Evolutionary conservation across 2,329 filamentous ascomycete genomes (phyloP).

Genomic region (Torrubiellomyces zombiae): DNA sequence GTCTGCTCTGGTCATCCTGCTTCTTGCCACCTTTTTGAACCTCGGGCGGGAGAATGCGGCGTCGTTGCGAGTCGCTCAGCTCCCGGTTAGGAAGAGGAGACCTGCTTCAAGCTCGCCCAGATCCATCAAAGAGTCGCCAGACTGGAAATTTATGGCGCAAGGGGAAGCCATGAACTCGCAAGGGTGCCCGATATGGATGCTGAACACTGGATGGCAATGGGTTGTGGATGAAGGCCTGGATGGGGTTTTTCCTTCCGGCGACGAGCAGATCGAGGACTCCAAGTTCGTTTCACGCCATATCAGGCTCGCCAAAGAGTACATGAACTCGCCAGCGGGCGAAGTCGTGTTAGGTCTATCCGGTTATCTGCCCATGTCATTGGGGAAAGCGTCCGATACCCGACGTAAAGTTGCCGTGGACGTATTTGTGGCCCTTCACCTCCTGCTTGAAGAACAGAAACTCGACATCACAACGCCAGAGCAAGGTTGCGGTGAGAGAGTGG

Average conservation of each 20-base stretch:
- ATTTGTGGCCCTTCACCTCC: constrained; percentile 63
- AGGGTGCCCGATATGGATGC: constrained; percentile 39
- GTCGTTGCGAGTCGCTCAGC: constrained; percentile 9
- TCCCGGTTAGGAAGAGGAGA: constrained; percentile 15
- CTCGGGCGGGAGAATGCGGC: constrained; percentile 26
- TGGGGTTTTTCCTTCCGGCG: constrained; percentile 11
- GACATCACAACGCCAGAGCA: constrained; percentile 37
- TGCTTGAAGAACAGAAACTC: constrained; percentile 82
- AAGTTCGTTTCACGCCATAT: constrained; percentile 36
- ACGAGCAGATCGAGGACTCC: constrained; percentile 9
- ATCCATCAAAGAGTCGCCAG: constrained; percentile 18
- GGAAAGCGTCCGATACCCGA: constrained; percentile 36
- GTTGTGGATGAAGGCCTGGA: constrained; percentile 38
- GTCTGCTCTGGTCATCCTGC: constrained; percentile 47
- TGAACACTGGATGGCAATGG: constrained; percentile 55
- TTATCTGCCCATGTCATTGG: constrained; percentile 46
- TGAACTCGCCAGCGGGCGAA: constrained; percentile 40
- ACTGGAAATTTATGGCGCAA: constrained; percentile 31
- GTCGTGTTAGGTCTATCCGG: constrained; percentile 35
- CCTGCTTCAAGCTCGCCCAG: constrained; percentile 19
- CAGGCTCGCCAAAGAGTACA: constrained; percentile 46
- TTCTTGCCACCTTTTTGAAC: constrained; percentile 47
- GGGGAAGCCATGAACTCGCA: constrained; percentile 30
- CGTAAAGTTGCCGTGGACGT: constrained; percentile 47
- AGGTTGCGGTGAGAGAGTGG: constrained; percentile 24